Conservation (phyloP, 2,329 filamentous ascomycete species). For the Trichoderma koningiopsis region DNA sequence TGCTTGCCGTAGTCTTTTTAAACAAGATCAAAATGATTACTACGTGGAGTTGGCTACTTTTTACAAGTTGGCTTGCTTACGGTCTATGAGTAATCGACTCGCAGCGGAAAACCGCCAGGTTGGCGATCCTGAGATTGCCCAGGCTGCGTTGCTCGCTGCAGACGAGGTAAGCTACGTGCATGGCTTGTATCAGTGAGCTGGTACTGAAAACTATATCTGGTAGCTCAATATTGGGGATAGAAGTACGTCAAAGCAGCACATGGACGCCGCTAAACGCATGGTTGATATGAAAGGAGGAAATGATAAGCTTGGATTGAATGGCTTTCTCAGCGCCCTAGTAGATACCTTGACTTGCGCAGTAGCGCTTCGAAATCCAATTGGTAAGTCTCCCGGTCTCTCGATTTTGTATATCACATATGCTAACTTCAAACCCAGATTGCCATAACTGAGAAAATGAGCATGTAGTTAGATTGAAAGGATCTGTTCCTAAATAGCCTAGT, state of each 20-base stretch:
- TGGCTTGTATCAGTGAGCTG: too few relatives aligned
- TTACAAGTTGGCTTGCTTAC: conserved; percentile 9
- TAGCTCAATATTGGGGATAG: conserved; percentile 11
- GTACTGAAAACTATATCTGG: neutral
- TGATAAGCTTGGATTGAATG: conserved; percentile 14
- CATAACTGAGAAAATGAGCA: neutral
- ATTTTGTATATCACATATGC: neutral
- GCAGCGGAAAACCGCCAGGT: neutral
- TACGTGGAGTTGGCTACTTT: conserved; percentile 2
- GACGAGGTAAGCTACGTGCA: conserved; percentile 3
- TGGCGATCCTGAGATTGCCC: conserved; percentile 6
- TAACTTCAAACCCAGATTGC: neutral
- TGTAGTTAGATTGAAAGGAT: neutral
- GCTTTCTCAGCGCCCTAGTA: conserved; percentile 8
- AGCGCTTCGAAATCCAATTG: conserved; percentile 3
- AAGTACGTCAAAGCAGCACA: conserved; percentile 12
- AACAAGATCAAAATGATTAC: neutral
- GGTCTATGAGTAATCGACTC: conserved; percentile 14
- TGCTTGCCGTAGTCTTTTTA: conserved; percentile 21
- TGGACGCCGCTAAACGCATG: conserved; percentile 17
- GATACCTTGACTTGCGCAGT: conserved; percentile 14
- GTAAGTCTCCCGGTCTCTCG: neutral
- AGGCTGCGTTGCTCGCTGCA: conserved; percentile 10
- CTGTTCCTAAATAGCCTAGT: neutral
- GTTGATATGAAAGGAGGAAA: conserved; percentile 17